Evolutionary conservation across 163 green algal genomes (phyloP), one percentile per base, ranked within the genome.

Genomic region (Scenedesmus sp.): DNA sequence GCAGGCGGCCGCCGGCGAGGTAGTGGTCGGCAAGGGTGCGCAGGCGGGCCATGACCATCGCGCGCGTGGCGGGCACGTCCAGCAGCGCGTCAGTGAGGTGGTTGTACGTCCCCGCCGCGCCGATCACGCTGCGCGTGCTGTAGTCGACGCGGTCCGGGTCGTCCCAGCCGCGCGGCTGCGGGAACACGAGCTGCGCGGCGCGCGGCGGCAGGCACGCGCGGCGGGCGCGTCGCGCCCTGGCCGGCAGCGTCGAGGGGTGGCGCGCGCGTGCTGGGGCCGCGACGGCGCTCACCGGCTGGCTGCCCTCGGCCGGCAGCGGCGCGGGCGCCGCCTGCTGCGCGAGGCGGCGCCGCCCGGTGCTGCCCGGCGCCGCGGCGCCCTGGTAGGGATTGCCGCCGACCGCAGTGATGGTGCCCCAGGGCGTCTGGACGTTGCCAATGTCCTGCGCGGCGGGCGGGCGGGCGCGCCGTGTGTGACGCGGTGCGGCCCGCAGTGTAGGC

Each of bases 1-100:
- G 33, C 1, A 87, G 22, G 33, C 24, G 36, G 6, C 79, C 70
- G 0, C 53, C 28, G 22, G 42, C 75, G 13, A 57, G 63, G 75
- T 77, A 82, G 20, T 71, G 53, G 24, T 89, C 84, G 2, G 84
- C 81, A 67, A 89, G 39, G 1, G 70, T 86, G 1, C 84, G n/a
- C 17, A 89, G 63, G 11, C 84, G 51, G 20, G 81, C 63, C 62
- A 89, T 33, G 77, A 87, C 87, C 75, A 82, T 82, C 0, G 42
- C 26, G 1, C 75, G 63, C 22, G 75, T 82, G 6, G 42, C 45
- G 1, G n/a, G 79, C 39, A 92, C 78, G 75, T 88, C 85, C 26
- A 91, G 53, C 2, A 97, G 63, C 9, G 92, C 87, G 63, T 97
- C 91, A 45, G 88, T 86, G 2, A 97, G 82, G 79, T 95, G 90